phyloP scores from a whole-genome alignment of 805 yeast species.

The Teunomyces cretensis region DNA sequence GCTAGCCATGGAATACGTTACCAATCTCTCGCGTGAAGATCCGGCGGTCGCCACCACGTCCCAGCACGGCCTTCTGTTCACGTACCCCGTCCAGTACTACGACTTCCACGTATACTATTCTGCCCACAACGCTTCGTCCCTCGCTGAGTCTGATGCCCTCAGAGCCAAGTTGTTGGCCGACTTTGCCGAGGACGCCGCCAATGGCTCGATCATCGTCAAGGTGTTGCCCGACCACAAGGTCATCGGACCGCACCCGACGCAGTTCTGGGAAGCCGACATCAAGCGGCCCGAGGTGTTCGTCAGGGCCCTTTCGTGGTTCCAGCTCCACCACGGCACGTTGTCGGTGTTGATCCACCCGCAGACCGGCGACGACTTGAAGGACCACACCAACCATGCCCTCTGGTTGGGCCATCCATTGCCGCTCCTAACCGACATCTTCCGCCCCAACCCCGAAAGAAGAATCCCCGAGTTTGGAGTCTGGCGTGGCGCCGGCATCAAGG shows the following conservation, averaged over 20 bases:
- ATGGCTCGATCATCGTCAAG: conserved; percentile 31
- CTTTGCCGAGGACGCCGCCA: conserved; percentile 20
- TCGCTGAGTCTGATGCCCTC: conserved; percentile 20
- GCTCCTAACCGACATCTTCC: conserved; percentile 15
- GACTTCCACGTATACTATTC: conserved; percentile 34
- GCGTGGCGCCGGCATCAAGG: conserved; percentile 14
- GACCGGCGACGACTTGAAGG: conserved; percentile 27
- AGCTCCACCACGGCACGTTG: conserved; percentile 27
- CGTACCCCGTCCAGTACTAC: conserved; percentile 27
- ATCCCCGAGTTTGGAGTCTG: conserved; percentile 29
- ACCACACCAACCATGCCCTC: conserved; percentile 28
- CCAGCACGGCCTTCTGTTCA: conserved; percentile 16
- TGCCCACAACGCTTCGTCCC: conserved; percentile 17
- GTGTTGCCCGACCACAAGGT: conserved; percentile 22
- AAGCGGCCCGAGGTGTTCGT: conserved; percentile 28
- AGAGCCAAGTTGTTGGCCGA: conserved; percentile 20
- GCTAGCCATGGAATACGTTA: conserved; percentile 32
- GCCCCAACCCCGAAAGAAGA: conserved; percentile 6
- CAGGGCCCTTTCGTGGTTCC: conserved; percentile 29
- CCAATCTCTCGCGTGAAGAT: conserved; percentile 14
- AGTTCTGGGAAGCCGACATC: conserved; percentile 38
- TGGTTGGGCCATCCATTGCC: conserved; percentile 30
- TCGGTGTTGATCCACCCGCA: conserved; percentile 36
- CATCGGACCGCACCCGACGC: conserved; percentile 33
- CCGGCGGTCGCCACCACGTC: conserved; percentile 20